A percentile compares a stretch with the other conserved stretches of the same genome.
Conservation (phyloP, 1,284 basidiomycete species). For the Farysia itapuensis region DNA sequence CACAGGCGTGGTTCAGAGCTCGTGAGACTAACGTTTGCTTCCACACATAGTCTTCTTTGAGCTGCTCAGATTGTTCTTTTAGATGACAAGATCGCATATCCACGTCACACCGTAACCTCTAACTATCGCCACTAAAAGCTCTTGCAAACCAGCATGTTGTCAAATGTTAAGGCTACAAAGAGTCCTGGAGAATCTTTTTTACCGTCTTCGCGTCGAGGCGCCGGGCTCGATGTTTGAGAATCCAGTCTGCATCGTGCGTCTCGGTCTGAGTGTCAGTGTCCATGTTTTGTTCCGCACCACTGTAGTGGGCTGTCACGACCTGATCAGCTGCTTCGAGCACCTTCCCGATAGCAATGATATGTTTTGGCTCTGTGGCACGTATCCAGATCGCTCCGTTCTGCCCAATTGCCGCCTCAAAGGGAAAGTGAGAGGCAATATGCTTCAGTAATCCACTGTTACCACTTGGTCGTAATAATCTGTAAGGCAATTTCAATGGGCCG, state of each 20-base stretch:
- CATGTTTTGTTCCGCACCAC: background rate
- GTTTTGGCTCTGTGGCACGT: slow-evolving; percentile 22
- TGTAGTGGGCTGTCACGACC: background rate
- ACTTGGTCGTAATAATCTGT: too few relatives aligned
- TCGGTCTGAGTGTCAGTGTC: background rate
- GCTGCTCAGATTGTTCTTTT: slow-evolving; percentile 31
- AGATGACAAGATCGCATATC: too few relatives aligned
- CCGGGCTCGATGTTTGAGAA: slow-evolving; percentile 16
- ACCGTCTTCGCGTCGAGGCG: slow-evolving; percentile 13
- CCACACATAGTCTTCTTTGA: slow-evolving; percentile 37
- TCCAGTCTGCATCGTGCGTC: slow-evolving; percentile 7
- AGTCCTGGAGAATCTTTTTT: slow-evolving; percentile 6
- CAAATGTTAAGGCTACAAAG: slow-evolving; percentile 10
- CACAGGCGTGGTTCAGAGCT: slow-evolving; percentile 34
- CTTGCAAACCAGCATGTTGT: too few relatives aligned
- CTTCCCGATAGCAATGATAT: slow-evolving; percentile 45
- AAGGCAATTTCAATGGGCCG: too few relatives aligned
- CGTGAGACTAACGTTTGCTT: slow-evolving; percentile 17
- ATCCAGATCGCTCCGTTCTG: slow-evolving; percentile 54
- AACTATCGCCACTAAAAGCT: too few relatives aligned
- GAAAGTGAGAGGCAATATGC: slow-evolving; percentile 41
- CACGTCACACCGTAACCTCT: too few relatives aligned
- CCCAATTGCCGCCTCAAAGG: slow-evolving; percentile 56
- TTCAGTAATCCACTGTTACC: slow-evolving; percentile 36
- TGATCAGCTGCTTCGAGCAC: slow-evolving; percentile 40